A percentile compares a stretch with the other conserved stretches of the same genome.
phyloP scores from a whole-genome alignment of 352 stramenopile species.

The Nothophytophthora sp. region DNA sequence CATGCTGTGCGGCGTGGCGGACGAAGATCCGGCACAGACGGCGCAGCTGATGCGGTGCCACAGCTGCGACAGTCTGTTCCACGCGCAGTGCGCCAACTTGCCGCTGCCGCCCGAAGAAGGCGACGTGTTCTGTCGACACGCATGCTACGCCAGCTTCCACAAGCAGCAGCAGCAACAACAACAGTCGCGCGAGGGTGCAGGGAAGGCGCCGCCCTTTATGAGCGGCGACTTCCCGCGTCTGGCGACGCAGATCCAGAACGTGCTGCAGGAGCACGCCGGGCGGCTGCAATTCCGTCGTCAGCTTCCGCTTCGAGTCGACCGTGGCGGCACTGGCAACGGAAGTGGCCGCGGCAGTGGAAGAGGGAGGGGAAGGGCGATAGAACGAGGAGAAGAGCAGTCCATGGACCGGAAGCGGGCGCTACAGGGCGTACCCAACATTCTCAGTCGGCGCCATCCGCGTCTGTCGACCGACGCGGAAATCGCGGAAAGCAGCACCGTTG shows the following conservation, averaged over 20 bases:
- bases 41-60: slow-evolving; percentile 55
- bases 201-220: slow-evolving; percentile 15
- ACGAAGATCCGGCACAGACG: not conserved
- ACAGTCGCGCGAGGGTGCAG: not conserved
- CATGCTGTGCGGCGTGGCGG: slow-evolving; percentile 28
- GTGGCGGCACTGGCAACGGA: not conserved
- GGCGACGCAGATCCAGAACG: slow-evolving; percentile 43
- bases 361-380: slow-evolving; percentile 18
- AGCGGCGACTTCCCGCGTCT: slow-evolving; percentile 43
- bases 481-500: slow-evolving; percentile 3
- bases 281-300: slow-evolving; percentile 28
- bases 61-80: slow-evolving; percentile 54
- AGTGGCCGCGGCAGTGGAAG: slow-evolving; percentile 16
- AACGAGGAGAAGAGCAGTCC: slow-evolving; percentile 23
- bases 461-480: slow-evolving; percentile 13
- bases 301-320: slow-evolving; percentile 17
- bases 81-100: slow-evolving; percentile 65
- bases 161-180: slow-evolving; percentile 23
- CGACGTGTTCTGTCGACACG: slow-evolving; percentile 69
- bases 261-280: slow-evolving; percentile 35
- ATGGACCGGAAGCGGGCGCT: slow-evolving; percentile 27
- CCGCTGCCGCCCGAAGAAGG: slow-evolving; percentile 60
- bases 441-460: slow-evolving; percentile 9
- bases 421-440: slow-evolving; percentile 14
- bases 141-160: slow-evolving; percentile 58